Base-by-base conservation (phyloP, 1,284 basidiomycete genomes). In the Peniophora sp. region DNA sequence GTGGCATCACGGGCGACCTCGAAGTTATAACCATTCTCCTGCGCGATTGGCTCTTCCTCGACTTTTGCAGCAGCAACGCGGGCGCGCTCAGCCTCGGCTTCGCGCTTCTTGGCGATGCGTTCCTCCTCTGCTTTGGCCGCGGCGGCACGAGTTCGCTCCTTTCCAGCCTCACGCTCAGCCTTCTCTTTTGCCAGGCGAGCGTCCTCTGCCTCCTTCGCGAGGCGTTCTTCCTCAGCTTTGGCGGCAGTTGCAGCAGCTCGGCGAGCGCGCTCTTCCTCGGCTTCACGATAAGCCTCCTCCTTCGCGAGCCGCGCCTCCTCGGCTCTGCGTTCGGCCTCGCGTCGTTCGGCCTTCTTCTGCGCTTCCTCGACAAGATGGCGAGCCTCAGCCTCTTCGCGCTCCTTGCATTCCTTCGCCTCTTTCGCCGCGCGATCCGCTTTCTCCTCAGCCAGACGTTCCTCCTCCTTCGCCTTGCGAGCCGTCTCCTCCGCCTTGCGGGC, bases 341-440 rank as follows among this genome's bases (percentile, higher is more conserved):
- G 35, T 12, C 22, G 9, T 23, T 45, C 23, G 0, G 45, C 38
- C 17, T 48, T 47, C 22, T 27, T 22, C n/a, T n/a, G 36, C 2
- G 47, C 38, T 48, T 52, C 44, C 32, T 11, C 50, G 35, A 5
- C 17, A 16, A 36, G 16, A 47, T 39, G n/a, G 23, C 5, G 32
- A 19, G 49, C 52, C 36, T 46, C 22, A 32, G 43, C 43, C 47
- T 47, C n/a, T n/a, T n/a, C 17, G 27, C 2, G 23, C 24, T 16
- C 45, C 24, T 16, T 47, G 44, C 3, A 45, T 17, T 46, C 47
- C 14, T 25, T 39, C 10, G 51, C 52, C 9, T 47, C 52, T 14
- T 43, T 14, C 1, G 19, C 11, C 32, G 44, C 49, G 41, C 41
- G 41, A 9, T 44, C 41, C 12, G 9, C 41, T n/a, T 36, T 24